Evolutionary conservation across 208 protist species (phyloP).

Genomic region (Leishmania tropica): DNA sequence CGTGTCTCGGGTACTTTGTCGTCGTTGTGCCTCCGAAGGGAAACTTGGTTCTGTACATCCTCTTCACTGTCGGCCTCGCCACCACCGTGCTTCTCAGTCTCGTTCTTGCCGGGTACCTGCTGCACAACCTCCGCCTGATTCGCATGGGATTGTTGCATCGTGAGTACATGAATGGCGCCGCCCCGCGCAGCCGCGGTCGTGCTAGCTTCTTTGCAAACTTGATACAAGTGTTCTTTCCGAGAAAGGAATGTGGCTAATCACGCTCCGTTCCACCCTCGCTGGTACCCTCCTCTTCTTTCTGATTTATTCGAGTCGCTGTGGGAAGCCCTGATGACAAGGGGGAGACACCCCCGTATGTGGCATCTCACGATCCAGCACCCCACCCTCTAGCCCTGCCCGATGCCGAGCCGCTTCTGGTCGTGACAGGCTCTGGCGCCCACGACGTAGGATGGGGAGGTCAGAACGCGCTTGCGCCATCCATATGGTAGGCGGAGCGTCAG

Average conservation of each 20-base stretch:
- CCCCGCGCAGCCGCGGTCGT: slow-evolving; percentile 21
- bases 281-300: background rate
- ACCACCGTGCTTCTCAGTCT: slow-evolving; percentile 14
- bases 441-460: background rate
- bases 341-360: background rate
- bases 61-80: slow-evolving; percentile 21
- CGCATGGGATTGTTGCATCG: slow-evolving; percentile 36
- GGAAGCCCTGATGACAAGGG: background rate
- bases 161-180: slow-evolving; percentile 32
- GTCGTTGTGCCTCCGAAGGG: slow-evolving; percentile 12
- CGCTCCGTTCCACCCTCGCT: background rate
- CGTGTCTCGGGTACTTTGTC: slow-evolving; percentile 28
- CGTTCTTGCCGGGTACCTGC: slow-evolving; percentile 22
- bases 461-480: background rate
- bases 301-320: background rate
- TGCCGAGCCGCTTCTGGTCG: background rate
- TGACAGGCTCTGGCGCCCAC: background rate
- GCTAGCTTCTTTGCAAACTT: slow-evolving; percentile 26
- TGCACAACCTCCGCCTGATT: slow-evolving; percentile 33
- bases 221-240: slow-evolving; percentile 14
- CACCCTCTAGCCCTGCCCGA: background rate
- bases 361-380: background rate
- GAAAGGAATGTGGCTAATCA: slow-evolving; percentile 16
- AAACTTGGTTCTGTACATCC: slow-evolving; percentile 20
- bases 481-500: background rate